Evolutionary conservation across 768 basidiomycete genomes (phyloP).

Genomic region (Tulasnella sp.): DNA sequence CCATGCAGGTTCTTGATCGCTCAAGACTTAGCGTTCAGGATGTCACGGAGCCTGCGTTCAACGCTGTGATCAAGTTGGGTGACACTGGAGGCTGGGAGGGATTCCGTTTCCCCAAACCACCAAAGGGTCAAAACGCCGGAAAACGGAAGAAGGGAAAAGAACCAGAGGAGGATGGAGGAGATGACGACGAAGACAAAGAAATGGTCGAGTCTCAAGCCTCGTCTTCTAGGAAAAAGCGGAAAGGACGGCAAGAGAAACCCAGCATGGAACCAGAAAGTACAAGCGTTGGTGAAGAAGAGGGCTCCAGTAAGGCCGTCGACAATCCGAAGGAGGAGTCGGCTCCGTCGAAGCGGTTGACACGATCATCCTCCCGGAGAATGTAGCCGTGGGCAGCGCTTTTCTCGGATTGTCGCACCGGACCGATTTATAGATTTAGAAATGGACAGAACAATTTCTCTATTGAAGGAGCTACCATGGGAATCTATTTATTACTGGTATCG

Average conservation of each 20-base stretch:
- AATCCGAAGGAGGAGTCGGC: too few relatives aligned
- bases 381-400: too few relatives aligned
- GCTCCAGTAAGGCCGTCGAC: too few relatives aligned
- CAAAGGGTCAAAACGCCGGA: background rate
- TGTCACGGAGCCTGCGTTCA: constrained; percentile 53
- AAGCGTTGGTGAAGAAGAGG: background rate
- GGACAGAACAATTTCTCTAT: too few relatives aligned
- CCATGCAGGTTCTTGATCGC: constrained; percentile 65
- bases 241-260: background rate
- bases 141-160: background rate
- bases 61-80: constrained; percentile 45
- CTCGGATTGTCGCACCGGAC: too few relatives aligned
- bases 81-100: constrained; percentile 66
- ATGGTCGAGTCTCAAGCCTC: background rate
- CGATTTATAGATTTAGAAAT: too few relatives aligned
- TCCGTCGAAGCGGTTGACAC: too few relatives aligned
- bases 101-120: background rate
- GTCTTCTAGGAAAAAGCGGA: background rate
- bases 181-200: background rate
- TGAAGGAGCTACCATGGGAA: too few relatives aligned
- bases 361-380: too few relatives aligned
- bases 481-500: too few relatives aligned
- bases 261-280: background rate
- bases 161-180: background rate
- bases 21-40: constrained; percentile 83